Conservation (phyloP, 75 land plant species). For the Sequoiadendron giganteum region DNA sequence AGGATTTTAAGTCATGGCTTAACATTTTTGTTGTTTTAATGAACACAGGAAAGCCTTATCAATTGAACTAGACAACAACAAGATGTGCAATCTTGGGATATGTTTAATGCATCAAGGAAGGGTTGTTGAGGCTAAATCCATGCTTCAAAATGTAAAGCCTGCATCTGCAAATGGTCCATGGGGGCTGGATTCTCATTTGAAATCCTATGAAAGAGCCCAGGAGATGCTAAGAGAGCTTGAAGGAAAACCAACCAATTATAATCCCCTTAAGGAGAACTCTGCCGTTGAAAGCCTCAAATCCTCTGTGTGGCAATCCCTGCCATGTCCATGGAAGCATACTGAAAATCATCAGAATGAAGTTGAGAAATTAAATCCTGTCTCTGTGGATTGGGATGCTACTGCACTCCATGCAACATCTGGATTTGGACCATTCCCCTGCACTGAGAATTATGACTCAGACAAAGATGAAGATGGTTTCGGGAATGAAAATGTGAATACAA, state of each 20-base stretch:
- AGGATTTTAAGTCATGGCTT: not conserved
- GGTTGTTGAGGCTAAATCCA: slow-evolving; percentile 74
- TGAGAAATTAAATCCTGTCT: slow-evolving; percentile 31
- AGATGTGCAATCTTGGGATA: slow-evolving; percentile 96
- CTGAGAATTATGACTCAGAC: not conserved
- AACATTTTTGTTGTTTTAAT: not conserved
- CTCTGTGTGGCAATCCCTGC: slow-evolving; percentile 27
- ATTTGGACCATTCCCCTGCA: not conserved
- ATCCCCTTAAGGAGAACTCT: slow-evolving; percentile 9
- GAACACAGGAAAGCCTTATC: slow-evolving; percentile 58
- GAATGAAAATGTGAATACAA: not conserved
- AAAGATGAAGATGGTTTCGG: not conserved
- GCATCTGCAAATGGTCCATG: slow-evolving; percentile 67
- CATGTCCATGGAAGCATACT: slow-evolving; percentile 11
- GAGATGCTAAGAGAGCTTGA: slow-evolving; percentile 94
- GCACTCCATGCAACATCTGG: slow-evolving; percentile 45
- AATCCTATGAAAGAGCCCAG: slow-evolving; percentile 93
- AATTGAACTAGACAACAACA: slow-evolving; percentile 94
- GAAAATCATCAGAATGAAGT: slow-evolving; percentile 23
- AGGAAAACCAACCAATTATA: too few species aligned
- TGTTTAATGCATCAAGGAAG: slow-evolving; percentile 97
- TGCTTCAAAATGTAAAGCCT: slow-evolving; percentile 64
- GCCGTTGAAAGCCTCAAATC: not conserved
- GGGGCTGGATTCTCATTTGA: slow-evolving; percentile 91
- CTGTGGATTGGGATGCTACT: slow-evolving; percentile 68